A percentile compares a stretch with the other conserved stretches of the same genome.
Evolutionary conservation across 1,284 basidiomycete genomes (phyloP).

Genomic region (Ustilago cynodontis): DNA sequence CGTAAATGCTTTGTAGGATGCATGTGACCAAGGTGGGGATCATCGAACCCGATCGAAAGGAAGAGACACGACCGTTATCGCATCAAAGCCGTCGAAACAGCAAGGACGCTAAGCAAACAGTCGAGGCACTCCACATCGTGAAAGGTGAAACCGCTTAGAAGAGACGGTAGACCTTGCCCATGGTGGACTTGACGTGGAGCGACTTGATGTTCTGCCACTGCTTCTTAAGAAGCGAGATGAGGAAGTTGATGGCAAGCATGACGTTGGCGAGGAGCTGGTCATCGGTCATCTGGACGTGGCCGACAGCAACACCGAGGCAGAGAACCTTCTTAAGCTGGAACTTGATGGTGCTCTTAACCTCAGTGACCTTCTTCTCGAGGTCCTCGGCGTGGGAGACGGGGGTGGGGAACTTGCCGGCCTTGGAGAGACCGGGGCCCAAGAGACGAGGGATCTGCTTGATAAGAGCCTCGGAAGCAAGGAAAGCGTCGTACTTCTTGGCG

Average conservation of each 20-base stretch:
- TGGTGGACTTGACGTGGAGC: slow-evolving; percentile 97
- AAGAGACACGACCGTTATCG: slow-evolving; percentile 5
- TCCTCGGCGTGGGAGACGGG: slow-evolving; percentile 90
- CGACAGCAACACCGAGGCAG: slow-evolving; percentile 98
- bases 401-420: slow-evolving; percentile 99
- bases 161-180: slow-evolving; percentile 97
- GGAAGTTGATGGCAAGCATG: slow-evolving; percentile 99
- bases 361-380: slow-evolving; percentile 88
- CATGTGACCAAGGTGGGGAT: slow-evolving; percentile 21
- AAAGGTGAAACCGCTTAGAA: slow-evolving; percentile 75
- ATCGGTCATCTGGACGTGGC: slow-evolving; percentile 96
- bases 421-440: slow-evolving; percentile 98
- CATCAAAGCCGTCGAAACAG: not conserved
- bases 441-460: slow-evolving; percentile 99
- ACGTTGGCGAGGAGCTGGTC: slow-evolving; percentile 97
- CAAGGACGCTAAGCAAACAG: not conserved
- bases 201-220: slow-evolving; percentile 99
- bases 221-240: slow-evolving; percentile 99
- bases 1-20: slow-evolving; percentile 53
- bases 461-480: slow-evolving; percentile 95
- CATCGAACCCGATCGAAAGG: slow-evolving; percentile 17
- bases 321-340: slow-evolving; percentile 89
- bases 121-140: slow-evolving; percentile 10
- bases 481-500: slow-evolving; percentile 99
- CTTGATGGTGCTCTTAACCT: slow-evolving; percentile 95